These are phyloP conservation scores for Eucalyptus guilfoylei DNA, from an alignment of 345 rosid species.

Conservation along the genomic window DNA sequence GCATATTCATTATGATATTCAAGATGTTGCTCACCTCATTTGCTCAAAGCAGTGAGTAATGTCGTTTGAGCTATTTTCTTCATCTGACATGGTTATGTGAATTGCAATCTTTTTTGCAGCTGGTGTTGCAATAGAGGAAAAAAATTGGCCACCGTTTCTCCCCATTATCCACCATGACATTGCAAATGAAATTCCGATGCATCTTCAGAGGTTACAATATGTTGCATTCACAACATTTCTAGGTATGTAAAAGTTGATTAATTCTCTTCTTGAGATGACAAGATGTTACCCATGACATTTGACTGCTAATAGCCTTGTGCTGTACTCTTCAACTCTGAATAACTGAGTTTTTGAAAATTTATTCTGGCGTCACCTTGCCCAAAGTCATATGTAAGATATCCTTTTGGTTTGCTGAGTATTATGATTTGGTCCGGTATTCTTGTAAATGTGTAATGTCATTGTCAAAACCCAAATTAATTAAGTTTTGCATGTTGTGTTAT, in stretches of 20 bases:
- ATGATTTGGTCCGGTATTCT: not conserved
- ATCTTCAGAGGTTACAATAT: slow-evolving; percentile 2
- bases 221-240: not conserved
- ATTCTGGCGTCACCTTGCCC: not conserved
- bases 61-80: not conserved
- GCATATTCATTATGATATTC: not conserved
- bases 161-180: slow-evolving; percentile 5
- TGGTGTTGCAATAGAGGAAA: slow-evolving; percentile 1
- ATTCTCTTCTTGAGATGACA: not conserved
- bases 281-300: not conserved
- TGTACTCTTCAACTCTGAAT: not conserved
- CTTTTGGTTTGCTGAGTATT: not conserved
- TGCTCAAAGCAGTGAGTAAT: not conserved
- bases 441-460: not conserved
- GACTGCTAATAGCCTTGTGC: not conserved
- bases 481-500: not conserved
- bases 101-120: not conserved
- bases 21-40: not conserved
- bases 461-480: not conserved
- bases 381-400: not conserved
- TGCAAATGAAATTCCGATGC: slow-evolving; percentile 3
- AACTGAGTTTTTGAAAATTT: not conserved
- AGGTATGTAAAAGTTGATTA: not conserved
- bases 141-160: slow-evolving; percentile 4
- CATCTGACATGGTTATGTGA: not conserved